Evolutionary conservation across 495 filamentous ascomycete species (phyloP), one percentile per base, ranked within the genome.

Genomic region (Lophiotrema nucula): DNA sequence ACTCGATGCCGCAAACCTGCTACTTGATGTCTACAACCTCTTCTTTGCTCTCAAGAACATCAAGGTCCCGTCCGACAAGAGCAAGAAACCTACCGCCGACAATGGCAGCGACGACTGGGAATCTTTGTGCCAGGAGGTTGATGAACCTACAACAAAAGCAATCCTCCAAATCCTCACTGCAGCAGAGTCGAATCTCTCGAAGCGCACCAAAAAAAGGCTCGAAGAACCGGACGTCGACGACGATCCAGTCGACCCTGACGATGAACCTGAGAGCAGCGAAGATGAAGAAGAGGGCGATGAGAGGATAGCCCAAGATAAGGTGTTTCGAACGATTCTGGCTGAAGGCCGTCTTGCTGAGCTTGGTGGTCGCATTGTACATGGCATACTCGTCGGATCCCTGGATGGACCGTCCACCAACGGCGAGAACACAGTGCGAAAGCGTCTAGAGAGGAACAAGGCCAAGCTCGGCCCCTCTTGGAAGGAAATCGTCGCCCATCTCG

Each of bases 321-420:
- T 66, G 43, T 55, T 65, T 11, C 79, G 79, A 21, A 79, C 83
- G 47, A 74, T 96, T 13, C 73, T 88, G 33, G 81, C 88, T 1
- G 92, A 97, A 68, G 83, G 92, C 64, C 80, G 83, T 16, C 77
- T 97, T 0, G 97, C 92, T 72, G 87, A 89, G 62, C 76, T 96
- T 2, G 83, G 91, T 4, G 86, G 87, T 35, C 91, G 90, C 62
- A 78, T 93, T 28, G 88, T 96, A 8, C 76, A 95, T 21, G 85
- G 85, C 0, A 82, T 95, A 22, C 76, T 88, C 4, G 89, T 83
- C 8, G 82, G 84, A 35, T 81, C 88, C 16, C 69, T 96, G 41
- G 90, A 96, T 58, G 73, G 44, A 2, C 35, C 43, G 27, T n/a
- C n/a, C n/a, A 44, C 46, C 25, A 31, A 71, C 1, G 82, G 80